A percentile compares a stretch with the other conserved stretches of the same genome.
Evolutionary conservation across 2,329 filamentous ascomycete species (phyloP).

Genomic region (Arthrinium puccinioides): DNA sequence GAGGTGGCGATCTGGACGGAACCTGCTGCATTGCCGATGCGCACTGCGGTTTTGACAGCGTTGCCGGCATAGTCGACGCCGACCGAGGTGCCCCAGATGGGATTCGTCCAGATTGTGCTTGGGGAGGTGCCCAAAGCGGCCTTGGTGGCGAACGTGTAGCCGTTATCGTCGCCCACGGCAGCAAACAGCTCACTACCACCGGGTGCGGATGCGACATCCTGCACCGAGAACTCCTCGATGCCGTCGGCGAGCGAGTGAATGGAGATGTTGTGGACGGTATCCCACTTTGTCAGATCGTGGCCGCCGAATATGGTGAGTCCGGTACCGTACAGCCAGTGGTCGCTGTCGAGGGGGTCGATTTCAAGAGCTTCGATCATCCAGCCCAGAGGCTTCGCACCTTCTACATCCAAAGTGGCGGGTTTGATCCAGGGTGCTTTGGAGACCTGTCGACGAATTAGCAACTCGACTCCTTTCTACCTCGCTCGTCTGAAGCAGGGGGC

Average conservation of each 20-base stretch:
- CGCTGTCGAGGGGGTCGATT: constrained; percentile 50
- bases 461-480: background rate
- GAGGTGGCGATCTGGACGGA: constrained; percentile 40
- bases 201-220: constrained; percentile 39
- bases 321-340: constrained; percentile 56
- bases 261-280: constrained; percentile 38
- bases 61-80: constrained; percentile 43
- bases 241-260: constrained; percentile 45
- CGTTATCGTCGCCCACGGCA: constrained; percentile 43
- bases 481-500: background rate
- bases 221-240: constrained; percentile 46
- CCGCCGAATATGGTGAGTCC: constrained; percentile 48
- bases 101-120: constrained; percentile 35
- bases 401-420: constrained; percentile 36
- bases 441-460: constrained; percentile 15
- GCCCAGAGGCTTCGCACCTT: constrained; percentile 44
- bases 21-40: constrained; percentile 38
- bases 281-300: constrained; percentile 49
- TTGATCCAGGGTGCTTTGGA: constrained; percentile 47
- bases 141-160: constrained; percentile 38
- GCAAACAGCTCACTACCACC: constrained; percentile 44
- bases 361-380: constrained; percentile 56
- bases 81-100: constrained; percentile 36
- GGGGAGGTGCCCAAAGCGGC: constrained; percentile 33
- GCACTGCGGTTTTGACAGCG: constrained; percentile 36